Percentiles rank a stretch among this genome's conserved stretches.
These are phyloP conservation scores for Saccharomycopsis guyanensis DNA, from an alignment of 805 yeast genomes.

Conservation along the genomic window DNA sequence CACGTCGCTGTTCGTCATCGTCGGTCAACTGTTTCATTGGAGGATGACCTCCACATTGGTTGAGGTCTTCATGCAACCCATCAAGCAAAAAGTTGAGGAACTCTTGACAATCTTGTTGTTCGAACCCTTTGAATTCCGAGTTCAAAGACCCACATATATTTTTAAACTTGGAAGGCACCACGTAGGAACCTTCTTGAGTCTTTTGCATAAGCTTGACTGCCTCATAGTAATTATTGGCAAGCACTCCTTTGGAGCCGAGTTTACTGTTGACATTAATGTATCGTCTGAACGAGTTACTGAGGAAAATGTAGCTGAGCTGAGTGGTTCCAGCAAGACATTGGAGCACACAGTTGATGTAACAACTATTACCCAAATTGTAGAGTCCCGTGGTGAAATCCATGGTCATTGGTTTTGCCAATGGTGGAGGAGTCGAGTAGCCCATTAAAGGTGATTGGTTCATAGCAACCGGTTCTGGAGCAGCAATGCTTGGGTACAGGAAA, in stretches of 20 bases:
- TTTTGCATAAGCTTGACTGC: constrained; percentile 48
- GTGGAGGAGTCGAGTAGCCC: background rate
- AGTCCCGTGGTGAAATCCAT: constrained; percentile 58
- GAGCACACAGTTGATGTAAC: constrained; percentile 86
- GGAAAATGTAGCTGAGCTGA: constrained; percentile 54
- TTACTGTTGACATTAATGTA: constrained; percentile 67
- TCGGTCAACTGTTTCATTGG: constrained; percentile 53
- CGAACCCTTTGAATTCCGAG: constrained; percentile 51
- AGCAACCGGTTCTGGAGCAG: background rate
- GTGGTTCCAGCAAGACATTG: constrained; percentile 78
- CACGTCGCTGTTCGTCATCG: constrained; percentile 68
- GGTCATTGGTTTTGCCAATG: background rate
- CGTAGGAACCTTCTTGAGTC: constrained; percentile 35
- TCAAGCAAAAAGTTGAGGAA: constrained; percentile 70
- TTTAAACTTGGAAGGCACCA: constrained; percentile 61
- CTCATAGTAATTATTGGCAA: constrained; percentile 62
- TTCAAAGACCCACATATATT: constrained; percentile 60
- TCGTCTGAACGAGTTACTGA: constrained; percentile 49
- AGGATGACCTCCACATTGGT: constrained; percentile 50
- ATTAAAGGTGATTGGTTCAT: background rate
- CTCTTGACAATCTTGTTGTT: constrained; percentile 84
- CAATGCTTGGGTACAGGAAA: background rate
- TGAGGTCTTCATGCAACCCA: constrained; percentile 76
- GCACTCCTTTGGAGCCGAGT: constrained; percentile 73
- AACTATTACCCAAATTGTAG: constrained; percentile 78